Evolutionary conservation across 805 yeast species (phyloP).

Genomic region (Saccharomycopsis schoenii): DNA sequence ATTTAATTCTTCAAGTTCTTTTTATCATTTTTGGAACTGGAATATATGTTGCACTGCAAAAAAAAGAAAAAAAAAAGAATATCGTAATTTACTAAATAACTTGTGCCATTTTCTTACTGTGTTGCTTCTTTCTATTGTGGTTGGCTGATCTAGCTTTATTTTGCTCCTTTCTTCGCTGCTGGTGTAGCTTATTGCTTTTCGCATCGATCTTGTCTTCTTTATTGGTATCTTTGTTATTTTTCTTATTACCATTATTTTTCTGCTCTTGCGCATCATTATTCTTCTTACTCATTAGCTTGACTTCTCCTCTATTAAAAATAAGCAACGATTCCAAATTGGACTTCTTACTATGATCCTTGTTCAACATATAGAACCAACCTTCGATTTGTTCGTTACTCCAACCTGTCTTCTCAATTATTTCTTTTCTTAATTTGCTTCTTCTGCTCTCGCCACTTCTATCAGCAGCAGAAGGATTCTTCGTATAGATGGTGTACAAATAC

Average conservation of each 20-base stretch:
- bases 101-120: constrained; percentile 39
- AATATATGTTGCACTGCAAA: too few species aligned
- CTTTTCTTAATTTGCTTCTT: constrained; percentile 39
- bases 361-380: constrained; percentile 81
- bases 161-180: constrained; percentile 38
- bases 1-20: too few species aligned
- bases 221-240: background rate
- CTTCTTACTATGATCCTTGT: constrained; percentile 26
- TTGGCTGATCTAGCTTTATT: constrained; percentile 50
- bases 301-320: background rate
- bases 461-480: constrained; percentile 40
- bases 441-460: constrained; percentile 34
- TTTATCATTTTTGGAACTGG: too few species aligned
- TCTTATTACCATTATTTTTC: background rate
- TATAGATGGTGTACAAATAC: constrained; percentile 45
- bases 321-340: background rate
- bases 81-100: background rate
- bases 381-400: constrained; percentile 92
- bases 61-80: too few species aligned
- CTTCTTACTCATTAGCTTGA: constrained; percentile 12
- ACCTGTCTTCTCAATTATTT: constrained; percentile 39
- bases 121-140: constrained; percentile 56
- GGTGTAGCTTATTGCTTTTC: constrained; percentile 10
- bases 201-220: background rate
- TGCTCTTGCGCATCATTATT: background rate